phyloP scores from a whole-genome alignment of 2,329 filamentous ascomycete species.

The Paecilomyces sp. region DNA sequence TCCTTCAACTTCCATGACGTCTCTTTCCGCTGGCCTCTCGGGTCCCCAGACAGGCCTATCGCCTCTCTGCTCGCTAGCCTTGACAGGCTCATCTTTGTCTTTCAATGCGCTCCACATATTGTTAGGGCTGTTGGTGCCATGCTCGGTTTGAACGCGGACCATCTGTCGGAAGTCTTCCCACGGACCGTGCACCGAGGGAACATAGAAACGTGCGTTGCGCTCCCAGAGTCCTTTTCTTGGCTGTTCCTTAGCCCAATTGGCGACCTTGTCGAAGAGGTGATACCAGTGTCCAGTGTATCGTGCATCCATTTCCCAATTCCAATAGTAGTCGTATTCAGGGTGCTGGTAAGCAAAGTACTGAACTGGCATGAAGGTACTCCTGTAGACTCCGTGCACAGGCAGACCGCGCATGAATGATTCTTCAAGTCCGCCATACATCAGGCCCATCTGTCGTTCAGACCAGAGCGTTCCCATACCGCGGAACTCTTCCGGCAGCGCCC shows the following conservation, averaged over 20 bases:
- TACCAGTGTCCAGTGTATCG: constrained; percentile 76
- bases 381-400: constrained; percentile 85
- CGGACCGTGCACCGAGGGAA: constrained; percentile 66
- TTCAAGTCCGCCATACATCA: constrained; percentile 80
- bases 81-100: constrained; percentile 14
- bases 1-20: constrained; percentile 66
- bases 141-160: constrained; percentile 67
- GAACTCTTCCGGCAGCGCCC: constrained; percentile 73
- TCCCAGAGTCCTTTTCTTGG: constrained; percentile 78
- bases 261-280: constrained; percentile 65
- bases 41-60: constrained; percentile 79
- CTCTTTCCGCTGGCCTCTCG: constrained; percentile 57
- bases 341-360: constrained; percentile 83
- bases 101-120: constrained; percentile 57
- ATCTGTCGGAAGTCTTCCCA: constrained; percentile 77
- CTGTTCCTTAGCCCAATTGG: constrained; percentile 63
- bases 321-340: constrained; percentile 72
- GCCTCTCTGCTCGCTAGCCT: constrained; percentile 23
- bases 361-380: constrained; percentile 87
- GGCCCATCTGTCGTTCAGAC: constrained; percentile 88
- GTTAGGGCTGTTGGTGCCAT: constrained; percentile 57
- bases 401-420: constrained; percentile 66
- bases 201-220: constrained; percentile 68
- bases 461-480: constrained; percentile 81
- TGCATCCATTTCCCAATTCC: constrained; percentile 85